Conservation (phyloP, 1,284 basidiomycete genomes). For the Cutaneotrichosporon cavernicola region DNA sequence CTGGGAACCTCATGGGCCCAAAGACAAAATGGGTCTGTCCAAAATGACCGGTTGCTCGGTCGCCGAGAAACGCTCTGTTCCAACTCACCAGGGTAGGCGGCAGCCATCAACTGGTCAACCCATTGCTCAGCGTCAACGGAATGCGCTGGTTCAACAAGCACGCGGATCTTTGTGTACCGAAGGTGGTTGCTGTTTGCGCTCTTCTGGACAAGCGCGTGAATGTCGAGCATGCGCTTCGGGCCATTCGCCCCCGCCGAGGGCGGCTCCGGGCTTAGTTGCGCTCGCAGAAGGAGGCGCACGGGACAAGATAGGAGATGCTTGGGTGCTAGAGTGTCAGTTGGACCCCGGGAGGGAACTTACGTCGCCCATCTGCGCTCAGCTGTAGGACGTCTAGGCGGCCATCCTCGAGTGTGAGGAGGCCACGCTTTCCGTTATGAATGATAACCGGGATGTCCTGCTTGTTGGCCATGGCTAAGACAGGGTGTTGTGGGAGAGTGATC, state of each 20-base stretch:
- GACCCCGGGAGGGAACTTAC: conserved; percentile 32
- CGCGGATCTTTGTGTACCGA: conserved; percentile 44
- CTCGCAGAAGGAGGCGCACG: conserved; percentile 38
- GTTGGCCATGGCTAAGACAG: conserved; percentile 2
- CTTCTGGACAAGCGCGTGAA: conserved; percentile 37
- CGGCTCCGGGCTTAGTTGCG: conserved; percentile 22
- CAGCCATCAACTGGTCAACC: conserved; percentile 60
- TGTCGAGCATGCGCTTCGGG: conserved; percentile 34
- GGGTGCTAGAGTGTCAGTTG: conserved; percentile 35
- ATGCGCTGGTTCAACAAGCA: conserved; percentile 43
- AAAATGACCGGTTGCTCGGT: background rate
- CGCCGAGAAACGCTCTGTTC: too few species aligned
- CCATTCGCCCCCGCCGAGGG: background rate
- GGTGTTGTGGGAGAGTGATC: background rate
- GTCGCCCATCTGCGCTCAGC: conserved; percentile 45
- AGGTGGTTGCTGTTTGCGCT: conserved; percentile 24
- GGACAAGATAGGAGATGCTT: conserved; percentile 42
- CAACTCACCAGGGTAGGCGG: conserved; percentile 63
- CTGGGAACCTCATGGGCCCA: background rate
- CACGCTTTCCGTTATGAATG: conserved; percentile 46
- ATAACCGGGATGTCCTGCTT: conserved; percentile 44
- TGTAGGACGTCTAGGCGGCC: conserved; percentile 45
- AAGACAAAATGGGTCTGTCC: background rate
- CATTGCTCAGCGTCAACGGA: conserved; percentile 57
- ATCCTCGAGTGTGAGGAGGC: conserved; percentile 46